Evolutionary conservation across 75 land plant species (phyloP).

Genomic region (Cupressus sempervirens): DNA sequence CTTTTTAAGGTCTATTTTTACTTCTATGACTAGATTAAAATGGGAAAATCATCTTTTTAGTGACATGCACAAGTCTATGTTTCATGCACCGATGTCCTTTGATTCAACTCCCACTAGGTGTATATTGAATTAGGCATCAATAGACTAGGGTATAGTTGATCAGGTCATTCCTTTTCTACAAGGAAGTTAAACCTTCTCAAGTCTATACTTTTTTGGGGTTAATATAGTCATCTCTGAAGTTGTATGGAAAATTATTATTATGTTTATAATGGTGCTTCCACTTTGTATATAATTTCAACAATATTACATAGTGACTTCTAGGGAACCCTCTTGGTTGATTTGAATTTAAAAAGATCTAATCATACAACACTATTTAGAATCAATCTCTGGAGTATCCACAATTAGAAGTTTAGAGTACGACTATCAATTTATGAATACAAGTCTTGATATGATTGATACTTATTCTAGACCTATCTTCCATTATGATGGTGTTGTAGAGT

Average conservation of each 20-base stretch:
- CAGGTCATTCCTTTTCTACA: slow-evolving; percentile 8
- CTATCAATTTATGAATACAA: slow-evolving; percentile 45
- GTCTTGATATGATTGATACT: slow-evolving; percentile 39
- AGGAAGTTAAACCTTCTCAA: not conserved
- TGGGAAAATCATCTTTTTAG: slow-evolving; percentile 9
- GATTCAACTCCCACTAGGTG: slow-evolving; percentile 39
- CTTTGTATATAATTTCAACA: slow-evolving; percentile 1
- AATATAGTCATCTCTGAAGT: slow-evolving; percentile 20
- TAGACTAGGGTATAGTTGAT: slow-evolving; percentile 19
- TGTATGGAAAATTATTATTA: slow-evolving; percentile 28
- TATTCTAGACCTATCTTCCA: slow-evolving; percentile 61
- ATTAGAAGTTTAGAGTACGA: slow-evolving; percentile 69
- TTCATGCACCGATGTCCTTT: slow-evolving; percentile 45
- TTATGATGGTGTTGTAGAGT: slow-evolving; percentile 61
- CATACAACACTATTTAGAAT: too few species aligned
- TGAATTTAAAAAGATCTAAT: not conserved
- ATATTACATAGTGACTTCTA: slow-evolving; percentile 43
- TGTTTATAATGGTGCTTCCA: slow-evolving; percentile 14
- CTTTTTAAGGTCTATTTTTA: not conserved
- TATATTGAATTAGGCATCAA: slow-evolving; percentile 27
- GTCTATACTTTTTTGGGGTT: slow-evolving; percentile 13
- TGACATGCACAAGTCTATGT: slow-evolving; percentile 17
- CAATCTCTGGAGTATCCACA: slow-evolving; percentile 56
- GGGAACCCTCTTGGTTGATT: slow-evolving; percentile 42
- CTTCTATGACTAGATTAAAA: not conserved